A percentile compares a stretch with the other conserved stretches of the same genome.
Evolutionary conservation across 2,329 filamentous ascomycete species (phyloP).

Genomic region (Exophiala phaeomuriformis): DNA sequence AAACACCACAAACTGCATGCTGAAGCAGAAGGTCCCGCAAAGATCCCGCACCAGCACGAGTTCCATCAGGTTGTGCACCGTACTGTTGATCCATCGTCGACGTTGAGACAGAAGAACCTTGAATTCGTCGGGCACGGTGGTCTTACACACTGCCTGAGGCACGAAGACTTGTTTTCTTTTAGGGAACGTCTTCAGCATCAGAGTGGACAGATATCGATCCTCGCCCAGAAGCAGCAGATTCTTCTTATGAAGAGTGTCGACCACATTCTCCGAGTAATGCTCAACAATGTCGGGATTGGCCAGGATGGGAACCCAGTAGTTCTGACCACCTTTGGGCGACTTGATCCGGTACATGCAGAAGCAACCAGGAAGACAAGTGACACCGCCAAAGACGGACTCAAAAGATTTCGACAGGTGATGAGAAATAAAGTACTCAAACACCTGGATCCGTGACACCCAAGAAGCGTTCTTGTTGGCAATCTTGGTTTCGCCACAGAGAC

Average conservation of each 20-base stretch:
- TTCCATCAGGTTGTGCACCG: constrained; percentile 97
- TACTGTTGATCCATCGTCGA: constrained; percentile 98
- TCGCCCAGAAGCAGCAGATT: constrained; percentile 85
- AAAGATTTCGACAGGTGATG: constrained; percentile 96
- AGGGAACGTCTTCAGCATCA: constrained; percentile 98
- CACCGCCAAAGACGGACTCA: constrained; percentile 97
- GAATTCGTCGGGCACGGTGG: constrained; percentile 88
- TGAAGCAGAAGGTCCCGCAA: constrained; percentile 98
- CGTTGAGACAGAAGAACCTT: constrained; percentile 87
- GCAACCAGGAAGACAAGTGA: constrained; percentile 94
- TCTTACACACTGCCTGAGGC: constrained; percentile 97
- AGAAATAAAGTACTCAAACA: constrained; percentile 95
- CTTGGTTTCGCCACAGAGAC: constrained; percentile 96
- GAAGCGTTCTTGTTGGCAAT: constrained; percentile 95
- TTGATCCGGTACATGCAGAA: constrained; percentile 99
- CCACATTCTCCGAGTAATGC: constrained; percentile 98
- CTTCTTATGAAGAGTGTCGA: constrained; percentile 97
- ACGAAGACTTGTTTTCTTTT: constrained; percentile 99
- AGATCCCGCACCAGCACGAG: constrained; percentile 89
- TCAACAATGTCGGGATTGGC: constrained; percentile 98
- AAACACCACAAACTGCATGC: constrained; percentile 98
- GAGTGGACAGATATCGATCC: constrained; percentile 88
- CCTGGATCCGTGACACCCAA: constrained; percentile 97
- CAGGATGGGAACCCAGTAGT: constrained; percentile 98
- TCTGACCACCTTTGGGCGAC: constrained; percentile 93